Base-by-base conservation (phyloP, 1,284 basidiomycete species). In the Cystobasidium sp. region DNA sequence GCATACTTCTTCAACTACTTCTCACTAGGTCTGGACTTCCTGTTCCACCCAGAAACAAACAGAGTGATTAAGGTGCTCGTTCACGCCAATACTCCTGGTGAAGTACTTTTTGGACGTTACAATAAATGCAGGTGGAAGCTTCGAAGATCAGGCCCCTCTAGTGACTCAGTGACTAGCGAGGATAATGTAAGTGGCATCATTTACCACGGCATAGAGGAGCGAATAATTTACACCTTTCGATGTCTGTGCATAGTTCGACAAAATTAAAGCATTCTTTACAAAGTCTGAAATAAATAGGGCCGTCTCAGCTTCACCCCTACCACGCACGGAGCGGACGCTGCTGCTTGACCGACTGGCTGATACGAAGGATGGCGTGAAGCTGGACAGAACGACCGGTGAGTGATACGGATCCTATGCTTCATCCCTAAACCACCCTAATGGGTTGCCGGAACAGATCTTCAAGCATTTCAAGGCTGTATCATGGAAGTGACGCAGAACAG, bases 1-100 rank as follows among this genome's bases (percentile, higher is more conserved):
- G 74, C 77, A 16, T 80, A 80, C 75, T 81, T 81, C 62, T 75
- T 77, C 68, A 80, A 79, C 43, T 79, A 80, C 75, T 79, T 79
- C 3, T 75, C 77, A 43, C 69, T 79, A 20, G 80, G 80, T 41
- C 49, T 81, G 37, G 80, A 79, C 24, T 78, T 81, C 70, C 73
- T 81, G 18, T 61, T 79, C 46, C 46, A 76, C 62, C 58, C 76
- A 0, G 63, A 74, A 8, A 41, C 67, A 31, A 75, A 80, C 51
- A 43, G 39, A 5, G 75, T 80, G 49, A 22, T 68, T 12, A 81
- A 81, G 63, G 61, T 80, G 18, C 63, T 81, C 55, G 46, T 80
- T 24, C 79, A 81, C 70, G 78, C 79, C 24, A 81, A 81, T 68
- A 69, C 78, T n/a, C 80, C 80, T 0, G 80, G 80, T 20, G 76